phyloP scores from a whole-genome alignment of 169 alveolate species.

The Plasmodium berghei region DNA sequence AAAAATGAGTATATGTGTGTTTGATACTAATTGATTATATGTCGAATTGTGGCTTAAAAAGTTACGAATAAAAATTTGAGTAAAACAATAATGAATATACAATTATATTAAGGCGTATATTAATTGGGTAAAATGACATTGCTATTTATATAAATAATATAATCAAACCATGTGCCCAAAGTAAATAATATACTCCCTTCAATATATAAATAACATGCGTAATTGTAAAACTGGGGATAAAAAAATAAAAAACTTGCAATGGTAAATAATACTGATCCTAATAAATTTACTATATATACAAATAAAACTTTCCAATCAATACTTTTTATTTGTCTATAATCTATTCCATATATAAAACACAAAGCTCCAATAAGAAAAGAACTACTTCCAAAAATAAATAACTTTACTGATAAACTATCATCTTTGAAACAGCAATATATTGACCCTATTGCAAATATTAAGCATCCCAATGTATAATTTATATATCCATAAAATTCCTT shows the following conservation, averaged over 20 bases:
- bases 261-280: constrained; percentile 59
- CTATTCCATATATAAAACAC: constrained; percentile 16
- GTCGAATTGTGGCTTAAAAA: too few species aligned
- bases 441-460: constrained; percentile 30
- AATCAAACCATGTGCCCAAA: constrained; percentile 45
- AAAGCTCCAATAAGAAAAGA: constrained; percentile 51
- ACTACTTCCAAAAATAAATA: constrained; percentile 43
- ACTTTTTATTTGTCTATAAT: constrained; percentile 15
- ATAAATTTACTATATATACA: constrained; percentile 36
- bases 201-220: constrained; percentile 35
- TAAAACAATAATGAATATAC: neutral
- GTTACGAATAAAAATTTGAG: too few species aligned
- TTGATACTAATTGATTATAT: too few species aligned
- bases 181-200: constrained; percentile 65
- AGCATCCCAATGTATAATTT: constrained; percentile 34
- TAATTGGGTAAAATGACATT: neutral
- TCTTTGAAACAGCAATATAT: constrained; percentile 51
- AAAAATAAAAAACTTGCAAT: constrained; percentile 54
- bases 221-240: constrained; percentile 6
- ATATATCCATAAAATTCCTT: constrained; percentile 34
- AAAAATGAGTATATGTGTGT: too few species aligned
- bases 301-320: constrained; percentile 16
- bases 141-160: constrained; percentile 15
- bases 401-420: constrained; percentile 20
- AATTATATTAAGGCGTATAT: neutral